Base-by-base conservation (phyloP, 2,329 filamentous ascomycete genomes). In the Pseudogymnoascus sp. region DNA sequence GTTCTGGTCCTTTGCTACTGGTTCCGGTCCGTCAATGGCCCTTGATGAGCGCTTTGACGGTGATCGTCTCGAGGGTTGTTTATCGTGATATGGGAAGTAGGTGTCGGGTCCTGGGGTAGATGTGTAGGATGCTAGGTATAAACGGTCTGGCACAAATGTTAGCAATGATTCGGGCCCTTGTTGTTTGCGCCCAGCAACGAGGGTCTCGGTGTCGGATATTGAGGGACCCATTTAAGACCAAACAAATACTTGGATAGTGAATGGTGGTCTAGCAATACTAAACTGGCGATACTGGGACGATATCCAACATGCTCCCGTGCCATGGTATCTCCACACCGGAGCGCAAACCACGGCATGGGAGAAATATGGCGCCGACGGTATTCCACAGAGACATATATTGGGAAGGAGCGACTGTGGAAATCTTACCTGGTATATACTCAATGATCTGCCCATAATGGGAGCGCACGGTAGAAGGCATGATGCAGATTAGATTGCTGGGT, bases 91-190 rank as follows among this genome's bases (percentile, higher is more conserved):
- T 58, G 93, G 93, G 74, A 97, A 97, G 39, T 88, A 83, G 35
- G 93, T 96, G 66, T 90, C 85, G 68, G 86, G 84, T 68, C 88
- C 89, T 38, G 94, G 94, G 58, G 90, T 80, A 67, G 91, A 87
- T 61, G 89, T 85, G 76, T 97, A 99, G 39, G 93, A 92, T 68
- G 91, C 94, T 68, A 99, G 87, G 75, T 97, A 99, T 60, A 99
- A 83, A 63, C 93, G 91, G 78, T 97, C 94, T 96, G 76, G 64
- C 64, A 75, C 68, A 52, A 45, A 72, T 60, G 74, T 79, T 70
- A 79, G 77, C 69, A 74, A 66, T 36, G 70, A 38, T 38, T 23
- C 11, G 58, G 36, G 58, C 19, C 33, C 14, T 60, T 36, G 58
- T 60, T 60, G 33, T 38, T 60, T 55, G 45, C 45, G 45, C 45